Conservation (phyloP, 306 rosid species). For the Vachellia pachyceras region DNA sequence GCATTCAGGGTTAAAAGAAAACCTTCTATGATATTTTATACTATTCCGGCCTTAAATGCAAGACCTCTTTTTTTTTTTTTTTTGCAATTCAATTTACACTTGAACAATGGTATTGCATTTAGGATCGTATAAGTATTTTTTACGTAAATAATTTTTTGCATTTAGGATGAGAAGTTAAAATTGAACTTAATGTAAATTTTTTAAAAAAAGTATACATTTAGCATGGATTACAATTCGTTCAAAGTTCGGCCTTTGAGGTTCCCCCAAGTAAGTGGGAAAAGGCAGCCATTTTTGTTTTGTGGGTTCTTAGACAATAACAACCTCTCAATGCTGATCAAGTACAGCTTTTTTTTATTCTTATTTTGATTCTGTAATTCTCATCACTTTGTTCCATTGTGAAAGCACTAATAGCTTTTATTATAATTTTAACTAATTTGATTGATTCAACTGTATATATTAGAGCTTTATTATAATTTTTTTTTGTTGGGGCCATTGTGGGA, state of each 20-base stretch:
- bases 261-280: not conserved
- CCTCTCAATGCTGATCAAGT: not conserved
- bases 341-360: not conserved
- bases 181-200: no score
- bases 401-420: not conserved
- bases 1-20: no score
- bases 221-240: not conserved
- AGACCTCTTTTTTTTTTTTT: no score
- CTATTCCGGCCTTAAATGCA: no score
- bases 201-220: no score
- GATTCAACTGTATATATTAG: not conserved
- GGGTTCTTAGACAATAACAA: not conserved
- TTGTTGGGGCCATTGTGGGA: not conserved
- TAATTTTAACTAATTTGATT: not conserved
- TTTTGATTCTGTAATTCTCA: not conserved
- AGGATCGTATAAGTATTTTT: no score
- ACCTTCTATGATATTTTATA: no score
- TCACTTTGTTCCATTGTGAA: not conserved
- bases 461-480: not conserved
- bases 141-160: no score
- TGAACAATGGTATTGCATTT: no score
- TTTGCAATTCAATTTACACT: no score
- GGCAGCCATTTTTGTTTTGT: not conserved
- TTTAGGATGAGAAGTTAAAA: no score
- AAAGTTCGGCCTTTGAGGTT: not conserved